These are phyloP conservation scores for Aspergillus transmontanensis DNA, from an alignment of 2,329 filamentous ascomycete genomes.

Conservation along the genomic window DNA sequence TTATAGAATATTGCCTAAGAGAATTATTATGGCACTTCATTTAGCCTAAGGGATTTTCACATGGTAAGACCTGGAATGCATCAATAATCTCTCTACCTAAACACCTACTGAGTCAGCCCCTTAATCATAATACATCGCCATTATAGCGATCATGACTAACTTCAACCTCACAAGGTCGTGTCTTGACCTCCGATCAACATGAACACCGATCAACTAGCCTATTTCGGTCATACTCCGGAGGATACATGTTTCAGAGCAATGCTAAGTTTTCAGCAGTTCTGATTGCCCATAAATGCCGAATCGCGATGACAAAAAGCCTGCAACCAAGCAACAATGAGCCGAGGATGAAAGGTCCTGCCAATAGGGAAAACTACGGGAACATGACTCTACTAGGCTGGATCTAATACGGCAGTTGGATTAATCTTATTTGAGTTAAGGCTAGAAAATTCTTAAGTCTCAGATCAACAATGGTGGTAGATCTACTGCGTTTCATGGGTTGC, in stretches of 20 bases:
- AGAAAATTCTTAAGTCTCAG: conserved; percentile 2
- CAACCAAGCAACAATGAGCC: background rate
- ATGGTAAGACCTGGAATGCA: background rate
- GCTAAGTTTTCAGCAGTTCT: background rate
- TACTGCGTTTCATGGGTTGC: background rate
- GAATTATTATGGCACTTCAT: background rate
- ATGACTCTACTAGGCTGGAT: too few species aligned
- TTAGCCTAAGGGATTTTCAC: too few species aligned
- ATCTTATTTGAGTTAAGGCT: background rate
- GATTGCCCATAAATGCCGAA: background rate
- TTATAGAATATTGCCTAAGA: background rate
- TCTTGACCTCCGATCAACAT: background rate
- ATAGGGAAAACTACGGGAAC: background rate
- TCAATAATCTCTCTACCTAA: background rate
- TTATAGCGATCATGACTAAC: background rate
- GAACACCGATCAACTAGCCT: background rate
- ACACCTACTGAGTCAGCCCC: background rate
- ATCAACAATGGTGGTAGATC: background rate
- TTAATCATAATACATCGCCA: background rate
- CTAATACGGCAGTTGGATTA: background rate
- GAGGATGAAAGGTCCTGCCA: background rate
- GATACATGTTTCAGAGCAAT: background rate
- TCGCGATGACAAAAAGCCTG: background rate
- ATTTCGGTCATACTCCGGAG: background rate
- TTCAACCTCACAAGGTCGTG: background rate